Evolutionary conservation across 108 stramenopile genomes (phyloP).

Genomic region (Cyclotella baltica): DNA sequence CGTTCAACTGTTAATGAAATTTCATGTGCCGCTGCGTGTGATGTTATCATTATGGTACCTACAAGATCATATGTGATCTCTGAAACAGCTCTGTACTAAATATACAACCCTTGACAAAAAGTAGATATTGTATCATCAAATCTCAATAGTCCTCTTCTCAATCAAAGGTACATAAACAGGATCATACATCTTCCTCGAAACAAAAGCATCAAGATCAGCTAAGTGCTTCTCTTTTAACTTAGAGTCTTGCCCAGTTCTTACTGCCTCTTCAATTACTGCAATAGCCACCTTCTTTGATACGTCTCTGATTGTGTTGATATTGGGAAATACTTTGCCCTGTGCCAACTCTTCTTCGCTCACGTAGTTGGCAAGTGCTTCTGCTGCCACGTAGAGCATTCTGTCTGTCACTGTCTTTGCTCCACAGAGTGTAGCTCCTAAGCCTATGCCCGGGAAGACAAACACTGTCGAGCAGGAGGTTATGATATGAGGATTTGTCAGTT

Average conservation of each 20-base stretch:
- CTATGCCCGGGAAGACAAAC: slow-evolving; percentile 70
- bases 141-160: slow-evolving; percentile 64
- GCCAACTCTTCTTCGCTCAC: slow-evolving; percentile 81
- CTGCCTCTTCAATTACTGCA: slow-evolving; percentile 90
- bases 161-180: slow-evolving; percentile 88
- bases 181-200: slow-evolving; percentile 85
- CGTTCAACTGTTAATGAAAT: no score
- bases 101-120: not conserved
- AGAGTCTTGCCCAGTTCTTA: slow-evolving; percentile 75
- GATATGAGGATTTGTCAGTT: slow-evolving; percentile 1
- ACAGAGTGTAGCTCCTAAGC: slow-evolving; percentile 87
- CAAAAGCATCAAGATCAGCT: slow-evolving; percentile 68
- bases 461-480: not conserved
- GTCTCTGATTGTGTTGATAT: slow-evolving; percentile 82
- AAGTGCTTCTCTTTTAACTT: slow-evolving; percentile 64
- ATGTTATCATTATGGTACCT: no score
- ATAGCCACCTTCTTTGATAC: slow-evolving; percentile 89
- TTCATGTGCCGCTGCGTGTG: no score
- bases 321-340: slow-evolving; percentile 89
- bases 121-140: not conserved
- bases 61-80: no score
- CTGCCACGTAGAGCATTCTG: slow-evolving; percentile 91
- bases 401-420: slow-evolving; percentile 89
- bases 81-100: no score
- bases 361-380: slow-evolving; percentile 87